phyloP scores from a whole-genome alignment of 331 rosid genomes.

The Malus hybrid region DNA sequence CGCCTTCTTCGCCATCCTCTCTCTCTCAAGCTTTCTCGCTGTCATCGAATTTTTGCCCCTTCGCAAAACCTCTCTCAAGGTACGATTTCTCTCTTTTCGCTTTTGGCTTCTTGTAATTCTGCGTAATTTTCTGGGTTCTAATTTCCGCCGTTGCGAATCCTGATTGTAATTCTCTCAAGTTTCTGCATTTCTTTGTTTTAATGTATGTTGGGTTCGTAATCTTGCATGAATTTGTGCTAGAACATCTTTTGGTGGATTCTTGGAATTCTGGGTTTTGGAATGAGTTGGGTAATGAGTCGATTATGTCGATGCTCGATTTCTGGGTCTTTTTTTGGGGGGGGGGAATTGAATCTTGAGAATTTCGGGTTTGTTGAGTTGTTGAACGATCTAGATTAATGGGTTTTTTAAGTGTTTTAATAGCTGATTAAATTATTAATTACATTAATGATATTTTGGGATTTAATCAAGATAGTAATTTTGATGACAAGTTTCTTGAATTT shows the following conservation, averaged over 20 bases:
- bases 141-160: not conserved
- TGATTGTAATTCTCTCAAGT: not conserved
- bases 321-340: not conserved
- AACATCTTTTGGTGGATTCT: not conserved
- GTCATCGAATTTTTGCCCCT: not conserved
- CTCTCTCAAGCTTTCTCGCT: not conserved
- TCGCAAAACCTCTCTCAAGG: slow-evolving; percentile 10
- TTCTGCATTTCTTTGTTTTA: not conserved
- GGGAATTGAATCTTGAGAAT: not conserved
- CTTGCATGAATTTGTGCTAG: not conserved
- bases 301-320: not conserved
- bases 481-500: not conserved
- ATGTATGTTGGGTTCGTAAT: not conserved
- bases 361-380: not conserved
- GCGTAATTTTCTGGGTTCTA: not conserved
- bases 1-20: not conserved
- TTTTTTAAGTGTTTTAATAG: no score
- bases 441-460: no score
- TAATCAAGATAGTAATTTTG: not conserved
- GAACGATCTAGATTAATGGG: not conserved
- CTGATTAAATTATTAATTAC: not conserved
- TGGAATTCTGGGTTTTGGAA: not conserved
- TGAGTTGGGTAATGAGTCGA: not conserved
- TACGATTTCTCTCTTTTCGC: not conserved
- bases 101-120: not conserved